Conservation (phyloP, 2,329 filamentous ascomycete genomes). For the Neurospora sp. region DNA sequence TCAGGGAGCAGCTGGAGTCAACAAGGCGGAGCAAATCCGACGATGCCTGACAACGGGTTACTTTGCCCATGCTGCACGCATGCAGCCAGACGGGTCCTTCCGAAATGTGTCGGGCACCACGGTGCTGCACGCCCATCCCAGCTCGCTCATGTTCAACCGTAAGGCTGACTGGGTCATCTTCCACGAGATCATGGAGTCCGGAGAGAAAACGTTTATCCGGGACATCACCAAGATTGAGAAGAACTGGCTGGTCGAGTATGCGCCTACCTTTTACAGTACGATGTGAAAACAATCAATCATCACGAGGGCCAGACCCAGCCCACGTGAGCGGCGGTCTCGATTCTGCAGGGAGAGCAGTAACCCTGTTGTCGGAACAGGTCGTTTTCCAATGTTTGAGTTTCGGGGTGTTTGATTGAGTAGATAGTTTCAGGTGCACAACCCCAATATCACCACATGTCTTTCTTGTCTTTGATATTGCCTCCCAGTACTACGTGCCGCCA, state of each 20-base stretch:
- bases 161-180: conserved; percentile 97
- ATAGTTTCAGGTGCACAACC: not conserved
- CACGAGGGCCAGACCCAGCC: not conserved
- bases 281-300: conserved; percentile 19
- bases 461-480: not conserved
- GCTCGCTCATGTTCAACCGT: conserved; percentile 87
- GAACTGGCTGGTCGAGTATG: conserved; percentile 84
- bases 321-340: not conserved
- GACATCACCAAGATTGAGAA: conserved; percentile 93
- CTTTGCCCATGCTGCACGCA: conserved; percentile 85
- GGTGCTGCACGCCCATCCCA: conserved; percentile 79
- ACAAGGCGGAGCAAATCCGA: conserved; percentile 61
- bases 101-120: conserved; percentile 72
- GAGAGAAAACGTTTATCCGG: conserved; percentile 78
- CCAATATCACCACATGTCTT: not conserved
- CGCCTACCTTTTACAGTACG: conserved; percentile 68
- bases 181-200: conserved; percentile 83
- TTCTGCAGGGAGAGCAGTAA: not conserved
- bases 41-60: conserved; percentile 82
- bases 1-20: conserved; percentile 22
- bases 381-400: not conserved
- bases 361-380: not conserved
- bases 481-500: not conserved
- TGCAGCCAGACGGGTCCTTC: conserved; percentile 89
- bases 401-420: not conserved